Evolutionary conservation across 1,284 basidiomycete genomes (phyloP), one percentile per base, ranked within the genome.

Genomic region (Cryptococcus hybrid): DNA sequence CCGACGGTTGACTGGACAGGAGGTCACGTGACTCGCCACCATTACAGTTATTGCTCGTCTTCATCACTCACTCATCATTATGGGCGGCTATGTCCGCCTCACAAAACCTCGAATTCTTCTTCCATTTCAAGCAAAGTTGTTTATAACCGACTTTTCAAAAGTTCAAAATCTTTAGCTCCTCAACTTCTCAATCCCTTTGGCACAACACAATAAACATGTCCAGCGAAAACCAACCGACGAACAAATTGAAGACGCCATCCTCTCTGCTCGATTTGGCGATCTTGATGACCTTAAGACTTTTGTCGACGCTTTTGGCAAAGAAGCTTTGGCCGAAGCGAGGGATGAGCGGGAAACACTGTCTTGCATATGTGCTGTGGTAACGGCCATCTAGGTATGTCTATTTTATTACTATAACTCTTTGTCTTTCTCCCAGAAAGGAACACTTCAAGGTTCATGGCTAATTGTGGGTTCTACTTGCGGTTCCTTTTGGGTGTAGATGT

Each of bases 281-380:
- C 74, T 90, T 56, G 85, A 88, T 44, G 89, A 92, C 63, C 81
- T 92, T 18, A 80, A 84, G 47, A 78, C 78, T 2, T 93, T 89
- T 63, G 79, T 88, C 24, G 74, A 81, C 34, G 79, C 80, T 46
- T 88, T 84, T 71, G 86, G 88, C 3, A 59, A 77, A 1, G 79
- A 80, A n/a, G 63, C 81, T 0, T 78, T 90, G n/a, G 76, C 78
- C 43, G 70, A 74, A 30, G 78, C 85, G 18, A 82, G 81, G 46
- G 92, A 94, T 78, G 86, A 87, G 55, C 84, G 87, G 69, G 84
- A 34, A 94, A 92, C 79, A 85, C 83, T 5, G 79, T 86, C 40
- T 77, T 94, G 51, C 92, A 94, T 76, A 93, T 94, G 90, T 82
- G 83, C 12, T 85, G 84, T 62, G 92, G 83, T 0, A 94, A 95